Evolutionary conservation across 2,329 filamentous ascomycete species (phyloP).

Genomic region (Aspergillus tamarii): DNA sequence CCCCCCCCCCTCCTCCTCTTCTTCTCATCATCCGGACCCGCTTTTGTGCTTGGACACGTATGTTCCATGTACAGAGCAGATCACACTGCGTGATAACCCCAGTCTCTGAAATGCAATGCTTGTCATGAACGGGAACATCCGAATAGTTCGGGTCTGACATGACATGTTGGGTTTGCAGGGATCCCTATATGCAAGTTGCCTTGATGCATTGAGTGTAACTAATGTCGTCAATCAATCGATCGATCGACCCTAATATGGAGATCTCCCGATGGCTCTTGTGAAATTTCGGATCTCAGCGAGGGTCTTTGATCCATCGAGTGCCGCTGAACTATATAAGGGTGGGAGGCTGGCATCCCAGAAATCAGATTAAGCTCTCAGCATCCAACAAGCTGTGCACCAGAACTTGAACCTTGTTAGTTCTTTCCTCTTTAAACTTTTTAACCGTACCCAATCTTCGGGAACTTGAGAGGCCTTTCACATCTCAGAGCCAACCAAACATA

Average conservation of each 20-base stretch:
- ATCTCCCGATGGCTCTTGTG: slow-evolving; percentile 25
- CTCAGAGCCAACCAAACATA: neutral
- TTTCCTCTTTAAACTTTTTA: slow-evolving; percentile 12
- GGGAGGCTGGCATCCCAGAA: slow-evolving; percentile 10
- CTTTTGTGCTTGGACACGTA: slow-evolving; percentile 1
- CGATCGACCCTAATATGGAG: slow-evolving; percentile 27
- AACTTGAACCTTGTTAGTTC: slow-evolving; percentile 10
- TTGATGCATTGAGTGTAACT: slow-evolving; percentile 25
- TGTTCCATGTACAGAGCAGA: slow-evolving; percentile 10
- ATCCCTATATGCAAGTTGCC: slow-evolving; percentile 19
- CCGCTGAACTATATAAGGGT: slow-evolving; percentile 23
- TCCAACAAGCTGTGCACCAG: slow-evolving; percentile 12
- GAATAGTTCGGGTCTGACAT: slow-evolving; percentile 23
- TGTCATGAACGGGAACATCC: slow-evolving; percentile 31
- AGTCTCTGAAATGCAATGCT: slow-evolving; percentile 23
- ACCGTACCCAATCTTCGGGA: slow-evolving; percentile 5
- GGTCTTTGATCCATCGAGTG: slow-evolving; percentile 10
- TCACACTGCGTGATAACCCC: slow-evolving; percentile 11
- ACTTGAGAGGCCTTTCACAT: neutral
- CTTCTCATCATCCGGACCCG: neutral
- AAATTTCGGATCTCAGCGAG: slow-evolving; percentile 6
- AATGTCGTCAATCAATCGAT: slow-evolving; percentile 23
- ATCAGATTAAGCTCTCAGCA: slow-evolving; percentile 19
- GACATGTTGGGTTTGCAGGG: slow-evolving; percentile 25
- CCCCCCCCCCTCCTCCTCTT: too few species aligned